Base-by-base conservation (phyloP, 176 grass and related monocot species). In the Aegilops umbellulata region DNA sequence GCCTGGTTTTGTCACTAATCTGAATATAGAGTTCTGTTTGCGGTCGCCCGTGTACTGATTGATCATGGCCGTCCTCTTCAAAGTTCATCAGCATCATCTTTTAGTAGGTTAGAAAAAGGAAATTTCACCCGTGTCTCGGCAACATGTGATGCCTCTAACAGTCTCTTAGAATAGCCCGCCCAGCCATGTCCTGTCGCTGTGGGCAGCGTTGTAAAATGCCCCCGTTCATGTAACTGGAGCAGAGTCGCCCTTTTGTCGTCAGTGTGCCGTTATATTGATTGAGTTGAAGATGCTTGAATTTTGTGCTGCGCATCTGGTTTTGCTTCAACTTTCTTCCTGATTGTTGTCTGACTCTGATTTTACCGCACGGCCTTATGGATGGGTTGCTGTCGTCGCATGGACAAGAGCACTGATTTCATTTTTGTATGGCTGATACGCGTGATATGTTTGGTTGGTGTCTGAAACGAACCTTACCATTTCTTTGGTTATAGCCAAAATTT, bases 51-150 rank as follows among this genome's bases (percentile, higher is more conserved):
- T 66, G 65, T 47, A 79, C 80, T 87, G 80, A 87, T 80, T 87
- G 80, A 87, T 80, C 67, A 23, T 12, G 55, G 0, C 41, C 69
- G 2, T 47, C 82, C 4, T 73, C 36, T 74, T 27, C 41, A 49
- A 75, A 75, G 13, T 80, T 80, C 75, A 24, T 24, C 55, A 1
- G 29, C 58, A 2, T 75, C 82, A 2, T 75, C 63, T 49, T 34
- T 87, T 84, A 84, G 75, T 57, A 20, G 24, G 83, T 90, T 84
- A 81, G 85, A 34, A 87, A 89, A 74, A 73, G 66, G 68, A 84
- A 87, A 86, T 74, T 80, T 87, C 89, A 90, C 89, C 89, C 89
- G 79, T 74, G 80, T 83, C 60, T 80, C 46, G 79, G 80, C 80
- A 80, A 47, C 58, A 80, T 90, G 80, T 79, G 84, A 90, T 83